A percentile compares a stretch with the other conserved stretches of the same genome.
phyloP scores from a whole-genome alignment of 1,284 basidiomycete species.

The Naganishia cerealis region DNA sequence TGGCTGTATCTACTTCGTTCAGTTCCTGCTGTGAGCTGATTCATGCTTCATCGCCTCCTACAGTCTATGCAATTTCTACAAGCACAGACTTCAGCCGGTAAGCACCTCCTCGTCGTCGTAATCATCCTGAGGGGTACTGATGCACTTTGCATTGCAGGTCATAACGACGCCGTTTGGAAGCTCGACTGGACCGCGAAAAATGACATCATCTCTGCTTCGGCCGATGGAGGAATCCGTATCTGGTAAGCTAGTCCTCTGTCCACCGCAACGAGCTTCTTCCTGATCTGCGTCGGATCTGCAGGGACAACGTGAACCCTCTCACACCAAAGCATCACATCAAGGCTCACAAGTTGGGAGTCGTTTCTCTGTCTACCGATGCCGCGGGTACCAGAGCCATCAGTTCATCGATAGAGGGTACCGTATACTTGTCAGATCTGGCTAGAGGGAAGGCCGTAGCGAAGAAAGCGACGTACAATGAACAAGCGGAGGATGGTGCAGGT shows the following conservation, averaged over 20 bases:
- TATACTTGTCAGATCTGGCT: constrained; percentile 67
- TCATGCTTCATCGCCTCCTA: background rate
- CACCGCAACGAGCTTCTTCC: background rate
- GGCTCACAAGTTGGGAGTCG: constrained; percentile 71
- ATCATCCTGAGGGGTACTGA: constrained; percentile 6
- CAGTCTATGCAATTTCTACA: constrained; percentile 35
- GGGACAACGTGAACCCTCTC: constrained; percentile 61
- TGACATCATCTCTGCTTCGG: constrained; percentile 66
- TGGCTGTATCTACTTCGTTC: too few relatives aligned
- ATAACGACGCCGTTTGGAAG: constrained; percentile 74
- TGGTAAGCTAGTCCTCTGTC: constrained; percentile 50
- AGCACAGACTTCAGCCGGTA: constrained; percentile 27
- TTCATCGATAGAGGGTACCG: constrained; percentile 77
- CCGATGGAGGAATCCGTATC: constrained; percentile 70
- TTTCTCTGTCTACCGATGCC: constrained; percentile 66
- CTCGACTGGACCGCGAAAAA: constrained; percentile 68
- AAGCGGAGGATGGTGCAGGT: constrained; percentile 67
- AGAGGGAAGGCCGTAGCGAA: constrained; percentile 63
- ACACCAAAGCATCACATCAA: constrained; percentile 65
- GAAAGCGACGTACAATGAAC: constrained; percentile 68
- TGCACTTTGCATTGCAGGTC: constrained; percentile 57
- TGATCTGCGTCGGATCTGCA: constrained; percentile 14
- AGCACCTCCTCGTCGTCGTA: background rate
- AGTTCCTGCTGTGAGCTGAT: background rate
- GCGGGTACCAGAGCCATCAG: constrained; percentile 67